Conservation (phyloP, 306 rosid species). For the Pyrus communis region DNA sequence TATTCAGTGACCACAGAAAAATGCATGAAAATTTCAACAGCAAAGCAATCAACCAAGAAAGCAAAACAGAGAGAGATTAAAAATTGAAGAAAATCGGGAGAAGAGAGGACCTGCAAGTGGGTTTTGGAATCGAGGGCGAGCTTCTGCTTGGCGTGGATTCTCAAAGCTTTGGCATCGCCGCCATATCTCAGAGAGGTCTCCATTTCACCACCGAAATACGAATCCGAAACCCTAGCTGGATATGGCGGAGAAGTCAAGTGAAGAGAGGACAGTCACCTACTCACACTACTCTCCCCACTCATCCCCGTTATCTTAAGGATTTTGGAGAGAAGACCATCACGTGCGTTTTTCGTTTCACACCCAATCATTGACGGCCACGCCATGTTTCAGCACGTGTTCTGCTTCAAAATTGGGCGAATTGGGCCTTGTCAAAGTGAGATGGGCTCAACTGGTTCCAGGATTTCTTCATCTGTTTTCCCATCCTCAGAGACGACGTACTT, state of each 20-base stretch:
- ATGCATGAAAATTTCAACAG: not conserved
- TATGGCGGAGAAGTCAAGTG: conserved; percentile 1
- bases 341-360: not conserved
- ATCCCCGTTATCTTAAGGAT: not conserved
- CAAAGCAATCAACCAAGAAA: not conserved
- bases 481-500: not conserved
- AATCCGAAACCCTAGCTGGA: conserved; percentile 1
- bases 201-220: conserved; percentile 22
- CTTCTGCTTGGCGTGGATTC: conserved; percentile 70
- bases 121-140: conserved; percentile 58
- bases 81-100: not conserved
- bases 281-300: not conserved
- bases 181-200: conserved; percentile 77
- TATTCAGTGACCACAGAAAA: not conserved
- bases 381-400: not conserved
- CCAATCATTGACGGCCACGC: not conserved
- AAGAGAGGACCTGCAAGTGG: conserved; percentile 48
- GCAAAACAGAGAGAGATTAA: not conserved
- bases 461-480: not conserved
- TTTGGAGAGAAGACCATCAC: not conserved
- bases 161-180: conserved; percentile 57
- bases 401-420: not conserved
- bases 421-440: not conserved
- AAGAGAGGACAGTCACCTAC: not conserved
- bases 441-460: not conserved